Evolutionary conservation across 805 yeast genomes (phyloP), one percentile per base, ranked within the genome.

Genomic region (Sporopachydermia lactativora): DNA sequence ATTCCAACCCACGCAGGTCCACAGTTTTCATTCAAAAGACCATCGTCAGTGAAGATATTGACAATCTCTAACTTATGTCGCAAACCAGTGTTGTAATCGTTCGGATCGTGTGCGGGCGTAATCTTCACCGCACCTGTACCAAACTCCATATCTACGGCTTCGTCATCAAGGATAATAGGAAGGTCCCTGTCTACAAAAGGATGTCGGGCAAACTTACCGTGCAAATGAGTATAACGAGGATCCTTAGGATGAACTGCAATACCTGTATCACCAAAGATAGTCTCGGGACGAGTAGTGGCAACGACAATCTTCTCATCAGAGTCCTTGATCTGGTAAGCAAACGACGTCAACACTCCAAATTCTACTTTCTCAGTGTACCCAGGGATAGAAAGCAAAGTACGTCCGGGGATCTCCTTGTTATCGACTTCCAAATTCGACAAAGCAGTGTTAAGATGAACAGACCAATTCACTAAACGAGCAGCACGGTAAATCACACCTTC

Each of bases 81-180:
- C 67, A 83, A 88, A 68, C 98, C 98, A 41, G 96, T 85, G 57
- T 69, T 72, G 72, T 84, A 86, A 84, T 92, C 98, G 71, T 92
- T 92, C 54, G 77, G 81, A 65, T 92, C 98, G 63, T 92, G 98
- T 36, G 95, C 96, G 45, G 98, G 98, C 11, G 98, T 92, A 59
- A 92, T 92, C 66, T 92, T 92, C 47, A 92, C 98, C 39, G 98
- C 98, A 79, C 98, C 98, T 47, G 98, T 92, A 72, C 98, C 98
- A 52, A 92, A 92, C 61, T 83, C 95, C 97, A 92, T 92, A 62
- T 92, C 98, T 48, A 92, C 98, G 35, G 96, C 92, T 62, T 84
- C 95, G 34, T 77, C 58, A 59, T 92, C 98, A 40, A 86, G 75
- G 46, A 92, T 66, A 55, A 92, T 84, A 49, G 98, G 98, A 41